Evolutionary conservation across 176 grass and related monocot genomes (phyloP).

Genomic region (Oropetium thomaeum): DNA sequence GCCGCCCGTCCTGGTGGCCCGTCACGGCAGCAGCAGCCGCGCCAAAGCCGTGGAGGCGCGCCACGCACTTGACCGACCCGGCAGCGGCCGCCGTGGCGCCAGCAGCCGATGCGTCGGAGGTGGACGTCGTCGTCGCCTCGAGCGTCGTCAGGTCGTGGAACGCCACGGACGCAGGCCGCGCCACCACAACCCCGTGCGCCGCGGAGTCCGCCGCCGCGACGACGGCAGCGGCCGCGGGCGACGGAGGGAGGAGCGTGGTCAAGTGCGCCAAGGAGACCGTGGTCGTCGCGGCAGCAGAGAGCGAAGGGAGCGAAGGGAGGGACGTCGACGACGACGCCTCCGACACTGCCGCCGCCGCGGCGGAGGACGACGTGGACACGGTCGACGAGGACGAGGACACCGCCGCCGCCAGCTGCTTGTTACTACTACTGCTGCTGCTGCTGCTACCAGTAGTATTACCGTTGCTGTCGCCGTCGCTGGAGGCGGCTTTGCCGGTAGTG

Average conservation of each 20-base stretch:
- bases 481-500: neutral
- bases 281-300: neutral
- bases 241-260: constrained; percentile 34
- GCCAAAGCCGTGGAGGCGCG: constrained; percentile 35
- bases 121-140: constrained; percentile 21
- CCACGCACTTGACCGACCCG: constrained; percentile 65
- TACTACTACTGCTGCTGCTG: no score
- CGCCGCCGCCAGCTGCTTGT: neutral
- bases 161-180: constrained; percentile 31
- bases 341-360: constrained; percentile 32
- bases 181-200: constrained; percentile 27
- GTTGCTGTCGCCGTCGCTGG: neutral
- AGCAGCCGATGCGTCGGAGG: constrained; percentile 4
- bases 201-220: neutral
- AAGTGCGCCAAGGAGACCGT: constrained; percentile 35
- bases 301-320: constrained; percentile 54
- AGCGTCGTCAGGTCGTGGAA: constrained; percentile 42
- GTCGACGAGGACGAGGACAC: constrained; percentile 41
- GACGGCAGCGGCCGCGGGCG: constrained; percentile 5
- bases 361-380: constrained; percentile 35
- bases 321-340: constrained; percentile 60
- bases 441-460: no score
- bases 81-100: constrained; percentile 28
- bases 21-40: constrained; percentile 31
- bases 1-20: constrained; percentile 73